These are phyloP conservation scores for Arthromyces matolae DNA, from an alignment of 768 basidiomycete genomes.

Conservation along the genomic window DNA sequence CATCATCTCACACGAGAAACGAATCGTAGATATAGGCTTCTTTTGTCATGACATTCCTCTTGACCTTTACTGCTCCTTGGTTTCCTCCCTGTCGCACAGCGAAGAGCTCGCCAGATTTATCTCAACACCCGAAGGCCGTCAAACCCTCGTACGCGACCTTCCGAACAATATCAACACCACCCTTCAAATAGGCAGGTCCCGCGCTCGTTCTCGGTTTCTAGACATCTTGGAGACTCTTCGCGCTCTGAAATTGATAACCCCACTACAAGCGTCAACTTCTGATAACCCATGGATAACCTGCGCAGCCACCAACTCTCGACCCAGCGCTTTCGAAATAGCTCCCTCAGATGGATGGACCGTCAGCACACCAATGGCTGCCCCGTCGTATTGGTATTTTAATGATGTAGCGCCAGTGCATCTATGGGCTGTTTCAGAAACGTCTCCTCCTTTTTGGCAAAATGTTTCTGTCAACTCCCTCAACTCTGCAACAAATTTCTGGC, in stretches of 20 bases:
- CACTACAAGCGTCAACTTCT: slow-evolving; percentile 46
- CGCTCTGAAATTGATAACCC: slow-evolving; percentile 54
- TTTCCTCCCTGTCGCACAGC: slow-evolving; percentile 53
- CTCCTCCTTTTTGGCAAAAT: slow-evolving; percentile 54
- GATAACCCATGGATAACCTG: slow-evolving; percentile 44
- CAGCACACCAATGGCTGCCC: slow-evolving; percentile 43
- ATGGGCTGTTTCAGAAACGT: slow-evolving; percentile 51
- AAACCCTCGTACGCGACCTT: slow-evolving; percentile 50
- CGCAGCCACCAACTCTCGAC: slow-evolving; percentile 37
- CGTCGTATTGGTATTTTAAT: slow-evolving; percentile 64
- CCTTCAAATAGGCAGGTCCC: slow-evolving; percentile 57
- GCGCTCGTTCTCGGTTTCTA: slow-evolving; percentile 55
- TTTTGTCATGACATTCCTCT: slow-evolving; percentile 65
- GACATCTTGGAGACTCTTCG: slow-evolving; percentile 60
- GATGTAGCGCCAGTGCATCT: slow-evolving; percentile 52
- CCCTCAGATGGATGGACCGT: slow-evolving; percentile 41
- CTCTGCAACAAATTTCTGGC: slow-evolving; percentile 55
- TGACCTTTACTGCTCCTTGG: slow-evolving; percentile 58
- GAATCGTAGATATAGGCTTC: slow-evolving; percentile 57
- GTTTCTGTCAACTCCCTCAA: slow-evolving; percentile 35
- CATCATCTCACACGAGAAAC: slow-evolving; percentile 49
- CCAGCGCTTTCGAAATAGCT: slow-evolving; percentile 43
- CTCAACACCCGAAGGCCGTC: slow-evolving; percentile 41
- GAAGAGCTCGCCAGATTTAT: slow-evolving; percentile 56
- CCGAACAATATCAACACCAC: slow-evolving; percentile 45